Evolutionary conservation across 768 basidiomycete genomes (phyloP).

Genomic region (Tephrocybe rancida): DNA sequence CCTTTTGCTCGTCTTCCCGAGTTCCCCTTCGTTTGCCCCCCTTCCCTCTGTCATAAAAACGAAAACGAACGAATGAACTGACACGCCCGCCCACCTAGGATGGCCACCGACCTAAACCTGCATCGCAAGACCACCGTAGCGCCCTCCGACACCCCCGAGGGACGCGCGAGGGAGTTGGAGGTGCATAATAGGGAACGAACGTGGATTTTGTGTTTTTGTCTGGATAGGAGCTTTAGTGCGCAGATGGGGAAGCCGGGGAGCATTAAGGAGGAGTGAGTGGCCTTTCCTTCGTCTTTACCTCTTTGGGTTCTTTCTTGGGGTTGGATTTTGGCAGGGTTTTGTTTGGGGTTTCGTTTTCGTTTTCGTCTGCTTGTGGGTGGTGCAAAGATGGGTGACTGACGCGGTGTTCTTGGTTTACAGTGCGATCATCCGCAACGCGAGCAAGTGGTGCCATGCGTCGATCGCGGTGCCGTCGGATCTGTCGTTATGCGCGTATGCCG

Average conservation of each 20-base stretch:
- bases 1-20: too few relatives aligned
- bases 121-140: conserved; percentile 79
- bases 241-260: conserved; percentile 97
- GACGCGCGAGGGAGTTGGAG: conserved; percentile 76
- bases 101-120: conserved; percentile 95
- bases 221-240: conserved; percentile 89
- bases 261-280: conserved; percentile 90
- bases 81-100: conserved; percentile 42
- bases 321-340: background rate
- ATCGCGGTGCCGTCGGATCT: conserved; percentile 66
- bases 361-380: too few relatives aligned
- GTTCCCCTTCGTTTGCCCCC: too few relatives aligned
- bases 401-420: too few relatives aligned
- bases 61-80: conserved; percentile 1
- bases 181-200: conserved; percentile 94
- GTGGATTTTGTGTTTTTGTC: conserved; percentile 86
- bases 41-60: background rate
- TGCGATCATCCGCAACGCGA: conserved; percentile 84
- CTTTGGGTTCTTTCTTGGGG: background rate
- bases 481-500: conserved; percentile 76
- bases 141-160: conserved; percentile 76
- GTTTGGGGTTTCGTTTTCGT: background rate
- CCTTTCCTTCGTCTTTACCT: background rate
- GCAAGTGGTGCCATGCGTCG: conserved; percentile 72
- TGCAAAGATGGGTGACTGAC: too few relatives aligned